Evolutionary conservation across 495 filamentous ascomycete species (phyloP).

Genomic region (Neurospora sp.): DNA sequence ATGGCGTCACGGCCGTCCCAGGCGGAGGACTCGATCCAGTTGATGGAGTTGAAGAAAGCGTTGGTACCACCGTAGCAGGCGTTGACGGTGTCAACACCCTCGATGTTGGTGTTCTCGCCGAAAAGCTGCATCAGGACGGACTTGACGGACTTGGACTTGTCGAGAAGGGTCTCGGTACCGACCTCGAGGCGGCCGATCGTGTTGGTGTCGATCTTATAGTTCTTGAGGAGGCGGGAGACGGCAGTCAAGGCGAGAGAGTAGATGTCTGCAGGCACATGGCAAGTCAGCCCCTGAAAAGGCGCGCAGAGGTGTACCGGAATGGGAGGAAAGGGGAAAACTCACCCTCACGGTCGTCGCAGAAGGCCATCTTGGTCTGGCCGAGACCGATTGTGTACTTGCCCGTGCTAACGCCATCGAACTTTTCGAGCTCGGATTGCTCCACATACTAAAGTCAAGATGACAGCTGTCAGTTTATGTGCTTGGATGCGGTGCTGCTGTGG

Average conservation of each 20-base stretch:
- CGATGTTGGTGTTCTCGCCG: slow-evolving; percentile 76
- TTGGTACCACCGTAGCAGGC: slow-evolving; percentile 99
- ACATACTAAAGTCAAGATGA: slow-evolving; percentile 60
- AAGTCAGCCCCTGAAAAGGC: slow-evolving; percentile 17
- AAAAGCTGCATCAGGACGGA: slow-evolving; percentile 99
- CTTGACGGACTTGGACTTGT: slow-evolving; percentile 99
- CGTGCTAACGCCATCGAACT: slow-evolving; percentile 89
- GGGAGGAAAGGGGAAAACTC: slow-evolving; percentile 21
- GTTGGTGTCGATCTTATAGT: slow-evolving; percentile 87
- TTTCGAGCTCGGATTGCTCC: slow-evolving; percentile 90
- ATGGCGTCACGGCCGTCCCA: slow-evolving; percentile 96
- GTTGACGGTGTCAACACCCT: slow-evolving; percentile 94
- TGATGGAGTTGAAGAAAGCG: slow-evolving; percentile 91
- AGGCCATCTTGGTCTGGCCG: slow-evolving; percentile 99
- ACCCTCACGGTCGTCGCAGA: slow-evolving; percentile 99
- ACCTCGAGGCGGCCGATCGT: slow-evolving; percentile 92
- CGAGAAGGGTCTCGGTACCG: slow-evolving; percentile 93
- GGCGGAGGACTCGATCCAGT: slow-evolving; percentile 95
- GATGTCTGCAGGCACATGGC: slow-evolving; percentile 57
- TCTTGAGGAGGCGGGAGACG: slow-evolving; percentile 76
- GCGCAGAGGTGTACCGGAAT: background rate
- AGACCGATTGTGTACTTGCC: slow-evolving; percentile 99
- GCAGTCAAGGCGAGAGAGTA: slow-evolving; percentile 93
- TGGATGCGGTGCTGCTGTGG: background rate
- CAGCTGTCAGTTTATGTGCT: slow-evolving; percentile 21